These are phyloP conservation scores for Chytridiales sp. DNA, from an alignment of 371 early-diverging fungal genomes.

Conservation along the genomic window DNA sequence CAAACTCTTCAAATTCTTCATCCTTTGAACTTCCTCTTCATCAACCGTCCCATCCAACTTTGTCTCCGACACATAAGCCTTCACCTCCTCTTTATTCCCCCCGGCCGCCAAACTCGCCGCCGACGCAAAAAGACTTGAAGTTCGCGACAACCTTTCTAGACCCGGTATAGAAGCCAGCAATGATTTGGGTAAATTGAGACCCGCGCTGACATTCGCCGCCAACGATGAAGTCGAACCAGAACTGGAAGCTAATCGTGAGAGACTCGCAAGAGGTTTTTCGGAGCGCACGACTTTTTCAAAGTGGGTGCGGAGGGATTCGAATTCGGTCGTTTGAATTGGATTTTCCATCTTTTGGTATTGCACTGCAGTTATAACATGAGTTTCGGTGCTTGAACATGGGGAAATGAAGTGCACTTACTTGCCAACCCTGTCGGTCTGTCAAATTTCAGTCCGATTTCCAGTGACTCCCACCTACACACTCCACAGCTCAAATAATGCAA, in stretches of 20 bases:
- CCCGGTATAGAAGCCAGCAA: conserved; percentile 33
- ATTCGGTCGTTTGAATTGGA: conserved; percentile 73
- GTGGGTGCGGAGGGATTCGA: conserved; percentile 78
- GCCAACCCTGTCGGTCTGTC: conserved; percentile 90
- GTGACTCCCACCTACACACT: conserved; percentile 90
- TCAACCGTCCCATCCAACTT: conserved; percentile 4
- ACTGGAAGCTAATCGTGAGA: conserved; percentile 12
- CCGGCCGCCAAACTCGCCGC: neutral
- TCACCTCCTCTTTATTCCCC: conserved; percentile 9
- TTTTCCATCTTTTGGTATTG: conserved; percentile 75
- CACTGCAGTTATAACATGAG: conserved; percentile 51
- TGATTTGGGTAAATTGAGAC: conserved; percentile 26
- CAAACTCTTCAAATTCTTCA: conserved; percentile 15
- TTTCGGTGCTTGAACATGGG: too few relatives aligned
- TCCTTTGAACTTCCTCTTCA: conserved; percentile 13
- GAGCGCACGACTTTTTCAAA: conserved; percentile 67
- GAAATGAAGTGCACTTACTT: conserved; percentile 50
- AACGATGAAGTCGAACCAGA: conserved; percentile 18
- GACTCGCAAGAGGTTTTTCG: conserved; percentile 15
- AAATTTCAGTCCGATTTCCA: conserved; percentile 83
- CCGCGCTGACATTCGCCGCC: too few relatives aligned
- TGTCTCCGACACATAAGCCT: neutral
- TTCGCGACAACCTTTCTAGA: conserved; percentile 5
- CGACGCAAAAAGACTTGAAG: neutral
- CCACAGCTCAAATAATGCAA: conserved; percentile 67